Evolutionary conservation across 2,329 filamentous ascomycete genomes (phyloP), one percentile per base, ranked within the genome.

Genomic region (Colletotrichum simmondsii): DNA sequence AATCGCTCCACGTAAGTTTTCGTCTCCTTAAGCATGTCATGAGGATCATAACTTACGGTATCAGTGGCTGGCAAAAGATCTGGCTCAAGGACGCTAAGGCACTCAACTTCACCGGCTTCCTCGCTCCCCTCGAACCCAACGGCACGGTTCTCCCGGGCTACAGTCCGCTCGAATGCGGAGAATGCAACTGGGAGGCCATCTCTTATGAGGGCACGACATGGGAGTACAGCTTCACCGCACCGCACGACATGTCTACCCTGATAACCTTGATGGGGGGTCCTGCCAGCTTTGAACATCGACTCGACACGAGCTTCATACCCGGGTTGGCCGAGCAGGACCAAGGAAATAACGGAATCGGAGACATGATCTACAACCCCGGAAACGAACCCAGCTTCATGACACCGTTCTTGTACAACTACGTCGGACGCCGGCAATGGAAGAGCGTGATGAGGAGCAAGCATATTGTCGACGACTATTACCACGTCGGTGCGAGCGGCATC

Each of bases 381-480:
- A 91, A 91, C 72, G 88, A 91, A 75, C 89, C 89, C 26, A 82
- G 83, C 75, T 90, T 90, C 77, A 86, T 85, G 32, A 85, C 85
- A 11, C 88, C 88, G 0, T 91, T 89, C 75, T 81, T 91, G 1
- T 91, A 90, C 79, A 87, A 91, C 74, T 91, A 87, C 76, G 82
- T 88, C 53, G 72, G 68, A 30, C 81, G 84, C 57, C 83, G 84
- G 46, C 88, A 90, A 65, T 85, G 86, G 75, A 84, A 87, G 63
- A 87, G 85, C 1, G 88, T 90, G 4, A 80, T 84, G 69, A 83
- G 84, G 30, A 87, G 87, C 11, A 84, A 87, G 49, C 77, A 81
- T 28, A 83, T 90, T 35, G 85, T 87, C 14, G 85, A 87, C 60
- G 76, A 81, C 22, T 87, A 84, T 76, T 90, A 89, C 79, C 83